Evolutionary conservation across 73 alveolate genomes (phyloP).

Genomic region (Urostyla sp.): DNA sequence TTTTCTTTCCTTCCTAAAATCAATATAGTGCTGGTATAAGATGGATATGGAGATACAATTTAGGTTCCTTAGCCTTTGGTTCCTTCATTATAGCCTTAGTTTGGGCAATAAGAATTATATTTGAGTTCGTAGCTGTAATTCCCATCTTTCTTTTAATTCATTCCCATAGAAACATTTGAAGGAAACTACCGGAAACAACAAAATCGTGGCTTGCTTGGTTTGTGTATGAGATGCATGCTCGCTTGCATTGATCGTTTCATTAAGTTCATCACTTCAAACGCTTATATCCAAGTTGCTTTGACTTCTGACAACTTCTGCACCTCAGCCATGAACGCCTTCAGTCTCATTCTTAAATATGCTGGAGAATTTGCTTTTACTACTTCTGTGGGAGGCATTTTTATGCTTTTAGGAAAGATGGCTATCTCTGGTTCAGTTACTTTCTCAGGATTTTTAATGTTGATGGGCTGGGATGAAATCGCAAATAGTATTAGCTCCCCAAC

Average conservation of each 20-base stretch:
- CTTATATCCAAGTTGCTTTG: conserved; percentile 95
- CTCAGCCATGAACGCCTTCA: conserved; percentile 94
- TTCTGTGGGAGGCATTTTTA: conserved; percentile 91
- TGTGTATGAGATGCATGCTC: conserved; percentile 89
- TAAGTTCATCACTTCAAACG: conserved; percentile 90
- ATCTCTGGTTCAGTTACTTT: conserved; percentile 81
- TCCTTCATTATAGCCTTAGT: conserved; percentile 80
- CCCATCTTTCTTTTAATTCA: conserved; percentile 22
- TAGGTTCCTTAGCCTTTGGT: conserved; percentile 89
- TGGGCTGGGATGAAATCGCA: conserved; percentile 61
- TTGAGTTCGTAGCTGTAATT: conserved; percentile 57
- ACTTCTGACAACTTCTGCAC: conserved; percentile 91
- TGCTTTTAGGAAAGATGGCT: conserved; percentile 87
- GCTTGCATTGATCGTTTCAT: conserved; percentile 87
- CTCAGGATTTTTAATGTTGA: conserved; percentile 83
- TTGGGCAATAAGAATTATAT: conserved; percentile 52
- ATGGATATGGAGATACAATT: conserved; percentile 82
- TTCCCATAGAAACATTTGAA: conserved; percentile 70
- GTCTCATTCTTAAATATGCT: conserved; percentile 85
- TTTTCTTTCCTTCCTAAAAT: conserved; percentile 57
- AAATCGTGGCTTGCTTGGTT: conserved; percentile 60
- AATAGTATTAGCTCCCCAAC: conserved; percentile 86
- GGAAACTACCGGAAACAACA: conserved; percentile 53
- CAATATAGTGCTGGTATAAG: conserved; percentile 77
- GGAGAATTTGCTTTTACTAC: conserved; percentile 88